Conservation (phyloP, 1,139 yeast genomes). For the Hyphopichia pseudoburtonii region DNA sequence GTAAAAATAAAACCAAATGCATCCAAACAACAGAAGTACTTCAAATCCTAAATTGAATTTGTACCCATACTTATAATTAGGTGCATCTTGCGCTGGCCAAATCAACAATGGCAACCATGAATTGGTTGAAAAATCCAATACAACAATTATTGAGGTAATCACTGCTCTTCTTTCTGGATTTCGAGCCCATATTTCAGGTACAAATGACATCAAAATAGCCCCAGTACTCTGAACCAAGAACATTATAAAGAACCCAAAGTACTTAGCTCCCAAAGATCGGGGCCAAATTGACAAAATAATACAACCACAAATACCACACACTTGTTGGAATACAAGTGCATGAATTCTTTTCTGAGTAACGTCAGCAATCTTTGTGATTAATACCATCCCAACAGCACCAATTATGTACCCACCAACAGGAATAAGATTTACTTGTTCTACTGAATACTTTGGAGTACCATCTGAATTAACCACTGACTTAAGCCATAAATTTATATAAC, state of each 20-base stretch:
- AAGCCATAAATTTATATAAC: constrained; percentile 44
- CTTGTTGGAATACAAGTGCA: constrained; percentile 46
- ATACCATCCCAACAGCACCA: constrained; percentile 35
- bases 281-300: constrained; percentile 21
- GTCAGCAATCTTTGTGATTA: constrained; percentile 36
- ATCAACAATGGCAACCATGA: constrained; percentile 18
- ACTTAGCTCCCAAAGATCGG: constrained; percentile 19
- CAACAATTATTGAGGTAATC: constrained; percentile 16
- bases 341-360: constrained; percentile 45
- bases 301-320: constrained; percentile 20
- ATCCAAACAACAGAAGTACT: constrained; percentile 3
- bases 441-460: constrained; percentile 23
- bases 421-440: constrained; percentile 8
- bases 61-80: constrained; percentile 3
- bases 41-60: constrained; percentile 4
- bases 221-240: constrained; percentile 34
- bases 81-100: constrained; percentile 4
- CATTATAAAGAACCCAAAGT: constrained; percentile 16
- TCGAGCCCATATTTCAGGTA: constrained; percentile 6
- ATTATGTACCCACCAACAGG: constrained; percentile 30
- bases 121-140: constrained; percentile 28
- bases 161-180: constrained; percentile 29
- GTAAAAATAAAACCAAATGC: constrained; percentile 2
- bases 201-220: constrained; percentile 15
- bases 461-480: constrained; percentile 26